Conservation (phyloP, 305 asterid genomes). For the Withania somnifera region DNA sequence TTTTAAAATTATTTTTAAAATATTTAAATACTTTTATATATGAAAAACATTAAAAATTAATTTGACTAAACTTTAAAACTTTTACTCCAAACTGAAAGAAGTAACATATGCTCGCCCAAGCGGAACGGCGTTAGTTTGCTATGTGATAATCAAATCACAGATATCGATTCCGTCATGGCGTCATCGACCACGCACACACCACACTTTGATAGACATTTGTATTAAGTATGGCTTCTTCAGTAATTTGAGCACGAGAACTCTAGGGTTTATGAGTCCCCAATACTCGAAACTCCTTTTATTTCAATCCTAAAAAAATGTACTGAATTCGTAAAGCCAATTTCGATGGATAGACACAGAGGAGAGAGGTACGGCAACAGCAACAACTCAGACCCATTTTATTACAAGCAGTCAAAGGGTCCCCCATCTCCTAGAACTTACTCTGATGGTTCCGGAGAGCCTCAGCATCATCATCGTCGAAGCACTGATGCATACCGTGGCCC, state of each 20-base stretch:
- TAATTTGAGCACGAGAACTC: not conserved
- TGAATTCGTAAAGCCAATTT: slow-evolving; percentile 25
- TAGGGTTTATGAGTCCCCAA: not conserved
- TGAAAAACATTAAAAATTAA: too few species aligned
- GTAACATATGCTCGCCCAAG: not conserved
- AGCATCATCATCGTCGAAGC: slow-evolving; percentile 21
- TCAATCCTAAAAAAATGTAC: not conserved
- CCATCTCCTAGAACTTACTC: slow-evolving; percentile 16
- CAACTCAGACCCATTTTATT: slow-evolving; percentile 21
- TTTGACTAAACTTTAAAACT: too few species aligned
- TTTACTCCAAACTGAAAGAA: too few species aligned
- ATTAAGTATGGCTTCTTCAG: not conserved
- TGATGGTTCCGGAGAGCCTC: slow-evolving; percentile 22
- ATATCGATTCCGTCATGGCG: not conserved
- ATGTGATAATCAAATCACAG: not conserved
- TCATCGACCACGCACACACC: not conserved
- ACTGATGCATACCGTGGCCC: slow-evolving; percentile 26
- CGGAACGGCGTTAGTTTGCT: not conserved
- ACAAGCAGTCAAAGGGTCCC: slow-evolving; percentile 34
- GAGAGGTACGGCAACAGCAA: slow-evolving; percentile 29
- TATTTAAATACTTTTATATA: too few species aligned
- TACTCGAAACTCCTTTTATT: not conserved
- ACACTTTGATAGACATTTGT: not conserved
- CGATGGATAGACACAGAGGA: slow-evolving; percentile 50
- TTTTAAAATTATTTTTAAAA: too few species aligned